Percentiles rank a stretch among this genome's conserved stretches.
These are phyloP conservation scores for Nemania serpens DNA, from an alignment of 2,329 filamentous ascomycete species.

Conservation along the genomic window DNA sequence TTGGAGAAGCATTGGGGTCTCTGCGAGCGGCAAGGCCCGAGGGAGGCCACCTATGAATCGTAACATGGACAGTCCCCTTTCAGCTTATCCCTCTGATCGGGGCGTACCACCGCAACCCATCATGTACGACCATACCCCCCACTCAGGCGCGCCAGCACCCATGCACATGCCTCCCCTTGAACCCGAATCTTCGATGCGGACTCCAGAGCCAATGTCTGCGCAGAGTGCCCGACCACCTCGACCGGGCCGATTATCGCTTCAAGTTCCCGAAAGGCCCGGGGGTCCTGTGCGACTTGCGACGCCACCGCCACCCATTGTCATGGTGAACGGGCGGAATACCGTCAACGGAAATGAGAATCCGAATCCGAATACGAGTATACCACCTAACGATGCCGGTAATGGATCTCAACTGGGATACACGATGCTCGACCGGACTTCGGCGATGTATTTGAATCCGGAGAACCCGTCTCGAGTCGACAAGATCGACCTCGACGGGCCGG, in stretches of 20 bases:
- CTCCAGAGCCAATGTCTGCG: constrained; percentile 32
- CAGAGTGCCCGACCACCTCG: constrained; percentile 38
- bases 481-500: constrained; percentile 42
- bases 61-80: constrained; percentile 66
- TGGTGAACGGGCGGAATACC: constrained; percentile 55
- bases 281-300: constrained; percentile 68
- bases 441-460: constrained; percentile 34
- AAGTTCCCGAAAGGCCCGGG: constrained; percentile 65
- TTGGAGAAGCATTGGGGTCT: constrained; percentile 72
- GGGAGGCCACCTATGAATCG: constrained; percentile 79
- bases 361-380: neutral
- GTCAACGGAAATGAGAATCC: constrained; percentile 19
- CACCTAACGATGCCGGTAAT: constrained; percentile 8
- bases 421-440: constrained; percentile 35
- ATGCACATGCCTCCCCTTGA: constrained; percentile 36
- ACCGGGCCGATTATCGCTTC: constrained; percentile 61
- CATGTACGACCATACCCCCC: constrained; percentile 33
- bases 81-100: constrained; percentile 67
- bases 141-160: constrained; percentile 27
- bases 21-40: constrained; percentile 71
- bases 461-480: constrained; percentile 32
- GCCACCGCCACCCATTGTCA: constrained; percentile 55
- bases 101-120: constrained; percentile 52
- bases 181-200: constrained; percentile 28
- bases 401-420: constrained; percentile 25